Base-by-base conservation (phyloP, 495 filamentous ascomycete species). In the Oidiodendron maius region DNA sequence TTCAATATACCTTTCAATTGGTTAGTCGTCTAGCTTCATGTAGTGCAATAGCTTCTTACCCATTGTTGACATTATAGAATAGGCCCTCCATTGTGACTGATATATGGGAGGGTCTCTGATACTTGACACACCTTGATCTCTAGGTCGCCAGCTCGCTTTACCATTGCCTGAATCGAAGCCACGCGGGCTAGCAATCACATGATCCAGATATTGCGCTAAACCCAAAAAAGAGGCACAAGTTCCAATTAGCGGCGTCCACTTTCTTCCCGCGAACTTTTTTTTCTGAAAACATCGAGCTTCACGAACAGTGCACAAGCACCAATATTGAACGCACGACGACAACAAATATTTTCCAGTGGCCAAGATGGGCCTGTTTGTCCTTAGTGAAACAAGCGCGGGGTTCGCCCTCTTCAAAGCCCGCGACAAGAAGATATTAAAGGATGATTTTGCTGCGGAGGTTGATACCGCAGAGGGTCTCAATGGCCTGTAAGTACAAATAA, bases 401-500 rank as follows among this genome's bases (percentile, higher is more conserved):
- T 96, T 96, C 76, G 94, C 90, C 64, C 80, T 98, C 60, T 87
- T 97, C 73, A 97, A 99, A 73, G 87, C 94, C 22, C 87, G 86
- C 66, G 91, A 95, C 82, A 96, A 95, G 78, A 97, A 96, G 77
- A 77, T 97, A 35, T 76, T 99, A 45, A 90, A 95, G 71, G 84
- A 89, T 66, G 80, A 88, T 60, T 62, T 95, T 52, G 70, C 75
- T 22, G 75, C 79, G 35, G 84, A 95, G 61, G 77, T 85, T 37
- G 76, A 80, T 24, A 87, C 84, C 34, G 82, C 88, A 22, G 89
- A 97, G 69, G 87, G 87, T 59, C 81, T 94, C 43, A 84, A 83
- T 58, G 87, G 84, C 57, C 71, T 95, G 89, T 95, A 77, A 72
- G 88, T 73, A 26, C 45, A 56, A 57, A 57, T 55, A 48, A 47